A percentile compares a stretch with the other conserved stretches of the same genome.
Evolutionary conservation across 129 eudicot genomes (phyloP).

Genomic region (Erigeron canadensis): DNA sequence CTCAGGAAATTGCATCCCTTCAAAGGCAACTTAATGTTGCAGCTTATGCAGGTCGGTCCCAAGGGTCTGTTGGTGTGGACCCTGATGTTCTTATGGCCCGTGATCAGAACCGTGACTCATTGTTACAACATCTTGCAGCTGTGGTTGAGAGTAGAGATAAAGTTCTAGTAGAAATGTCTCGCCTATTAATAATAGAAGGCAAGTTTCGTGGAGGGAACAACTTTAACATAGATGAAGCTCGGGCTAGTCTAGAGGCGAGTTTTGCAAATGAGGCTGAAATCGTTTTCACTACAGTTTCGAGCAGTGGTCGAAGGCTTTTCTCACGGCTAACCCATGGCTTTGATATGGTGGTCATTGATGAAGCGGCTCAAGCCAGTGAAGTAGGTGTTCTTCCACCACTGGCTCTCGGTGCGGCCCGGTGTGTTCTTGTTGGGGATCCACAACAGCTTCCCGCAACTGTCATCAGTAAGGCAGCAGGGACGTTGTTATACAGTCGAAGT

Average conservation of each 20-base stretch:
- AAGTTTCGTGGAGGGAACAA: conserved; percentile 55
- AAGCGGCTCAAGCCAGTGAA: conserved; percentile 99
- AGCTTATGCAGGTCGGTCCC: conserved; percentile 78
- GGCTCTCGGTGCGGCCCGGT: conserved; percentile 95
- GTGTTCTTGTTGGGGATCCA: conserved; percentile 99
- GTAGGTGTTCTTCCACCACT: conserved; percentile 94
- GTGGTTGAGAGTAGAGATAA: conserved; percentile 88
- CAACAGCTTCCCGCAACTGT: conserved; percentile 99
- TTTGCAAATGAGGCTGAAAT: conserved; percentile 98
- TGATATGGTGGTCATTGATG: conserved; percentile 99
- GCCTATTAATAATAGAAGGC: conserved; percentile 66
- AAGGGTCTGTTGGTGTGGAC: conserved; percentile 95
- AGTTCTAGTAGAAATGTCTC: conserved; percentile 84
- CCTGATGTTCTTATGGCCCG: conserved; percentile 93
- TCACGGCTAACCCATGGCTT: conserved; percentile 94
- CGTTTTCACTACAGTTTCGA: conserved; percentile 91
- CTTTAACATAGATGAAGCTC: conserved; percentile 91
- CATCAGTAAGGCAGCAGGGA: conserved; percentile 98
- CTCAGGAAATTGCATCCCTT: conserved; percentile 71
- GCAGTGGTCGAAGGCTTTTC: conserved; percentile 91
- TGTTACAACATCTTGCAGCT: conserved; percentile 86
- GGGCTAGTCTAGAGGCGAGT: conserved; percentile 93
- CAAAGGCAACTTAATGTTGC: conserved; percentile 75
- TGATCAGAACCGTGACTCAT: conserved; percentile 83
- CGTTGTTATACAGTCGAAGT: conserved; percentile 79